phyloP scores from a whole-genome alignment of 495 filamentous ascomycete genomes.

The Patellaria atrata region DNA sequence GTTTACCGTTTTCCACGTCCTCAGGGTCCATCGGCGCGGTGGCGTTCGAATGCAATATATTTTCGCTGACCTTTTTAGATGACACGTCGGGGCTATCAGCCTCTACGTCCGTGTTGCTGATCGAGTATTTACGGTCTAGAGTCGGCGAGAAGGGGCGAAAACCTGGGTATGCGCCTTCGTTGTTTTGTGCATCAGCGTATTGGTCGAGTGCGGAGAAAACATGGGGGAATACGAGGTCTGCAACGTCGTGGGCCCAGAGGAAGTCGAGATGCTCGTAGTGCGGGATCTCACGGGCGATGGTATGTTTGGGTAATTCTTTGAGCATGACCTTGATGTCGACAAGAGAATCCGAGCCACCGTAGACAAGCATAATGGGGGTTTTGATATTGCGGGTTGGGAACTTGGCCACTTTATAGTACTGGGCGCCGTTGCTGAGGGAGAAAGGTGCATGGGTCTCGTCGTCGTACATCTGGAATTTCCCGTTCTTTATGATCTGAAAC shows the following conservation, averaged over 20 bases:
- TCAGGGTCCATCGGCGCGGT: slow-evolving; percentile 1
- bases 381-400: slow-evolving; percentile 96
- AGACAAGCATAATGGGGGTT: slow-evolving; percentile 84
- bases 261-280: slow-evolving; percentile 97
- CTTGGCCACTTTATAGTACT: slow-evolving; percentile 80
- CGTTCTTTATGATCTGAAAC: slow-evolving; percentile 97
- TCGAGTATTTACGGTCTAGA: too few species aligned
- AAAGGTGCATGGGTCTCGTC: slow-evolving; percentile 68
- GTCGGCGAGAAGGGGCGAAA: too few species aligned
- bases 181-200: too few species aligned
- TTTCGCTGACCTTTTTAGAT: slow-evolving; percentile 12
- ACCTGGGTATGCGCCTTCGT: too few species aligned
- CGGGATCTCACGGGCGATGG: slow-evolving; percentile 64
- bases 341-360: slow-evolving; percentile 83
- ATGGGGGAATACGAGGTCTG: slow-evolving; percentile 70
- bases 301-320: slow-evolving; percentile 68
- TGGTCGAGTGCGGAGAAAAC: slow-evolving; percentile 71
- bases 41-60: slow-evolving; percentile 6
- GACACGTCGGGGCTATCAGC: not conserved
- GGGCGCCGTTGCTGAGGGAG: slow-evolving; percentile 34
- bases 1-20: slow-evolving; percentile 2
- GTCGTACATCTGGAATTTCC: slow-evolving; percentile 95
- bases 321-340: slow-evolving; percentile 94
- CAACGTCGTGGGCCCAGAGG: slow-evolving; percentile 80
- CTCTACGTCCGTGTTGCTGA: not conserved